Evolutionary conservation across 805 yeast species (phyloP), one percentile per base, ranked within the genome.

Genomic region (Starmerella bombi): DNA sequence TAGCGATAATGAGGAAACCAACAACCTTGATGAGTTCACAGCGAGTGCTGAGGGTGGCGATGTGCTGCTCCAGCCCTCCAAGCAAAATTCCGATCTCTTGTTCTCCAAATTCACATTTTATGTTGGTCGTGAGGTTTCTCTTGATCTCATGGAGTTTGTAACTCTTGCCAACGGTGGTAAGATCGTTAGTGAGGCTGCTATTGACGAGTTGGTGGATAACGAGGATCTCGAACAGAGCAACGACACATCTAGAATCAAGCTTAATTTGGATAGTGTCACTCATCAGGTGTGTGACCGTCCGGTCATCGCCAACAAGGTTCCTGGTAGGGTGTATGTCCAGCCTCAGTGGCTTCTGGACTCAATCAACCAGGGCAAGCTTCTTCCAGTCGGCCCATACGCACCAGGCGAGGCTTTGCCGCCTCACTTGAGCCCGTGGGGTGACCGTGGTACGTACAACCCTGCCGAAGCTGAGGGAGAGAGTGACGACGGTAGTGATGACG

Each of bases 371-470:
- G 72, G 74, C 37, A 67, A 72, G 44, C 67, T 91, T 45, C 67
- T 80, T 44, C 74, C 91, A 16, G 94, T 83, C 18, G 76, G 78
- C 41, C 70, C 69, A 41, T 91, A 91, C 58, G 80, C 93, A 33
- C 94, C 95, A 4, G 98, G 98, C 42, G 96, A 88, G 64, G 66
- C 83, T 4, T 69, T 91, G 49, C 98, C 98, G 34, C 96, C 98
- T 28, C 98, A 91, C 62, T 68, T 91, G 55, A 82, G 94, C 38
- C 98, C 98, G 67, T 91, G 98, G 97, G 97, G 97, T 52, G 98
- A 91, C 65, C 72, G 86, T 36, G 84, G 80, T 53, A 79, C 77
- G 40, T 91, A 91, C 64, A 75, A 88, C 61, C 97, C 98, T 54
- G 25, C 28, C 9, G 44, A 38, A 21, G 37, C 16, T n/a, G 50